Evolutionary conservation across 129 eudicot genomes (phyloP), one percentile per base, ranked within the genome.

Genomic region (Gnaphalium uliginosum): DNA sequence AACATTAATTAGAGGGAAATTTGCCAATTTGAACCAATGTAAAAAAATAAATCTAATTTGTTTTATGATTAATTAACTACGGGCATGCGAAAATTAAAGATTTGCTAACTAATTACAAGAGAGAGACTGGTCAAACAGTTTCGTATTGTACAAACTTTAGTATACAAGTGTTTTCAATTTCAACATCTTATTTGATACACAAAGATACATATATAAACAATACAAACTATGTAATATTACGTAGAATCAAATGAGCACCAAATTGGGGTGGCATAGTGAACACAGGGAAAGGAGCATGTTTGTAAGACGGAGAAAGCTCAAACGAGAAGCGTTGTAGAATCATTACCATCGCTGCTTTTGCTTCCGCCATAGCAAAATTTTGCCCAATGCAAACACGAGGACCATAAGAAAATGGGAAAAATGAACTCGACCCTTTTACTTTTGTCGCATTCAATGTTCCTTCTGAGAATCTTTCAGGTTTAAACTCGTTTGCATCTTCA

Each of bases 321-420:
- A 85, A 87, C 32, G 85, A 76, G 59, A 90, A 90, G 18, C 84
- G 84, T 54, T 39, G 79, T 11, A 90, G 78, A 51, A 90, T 73
- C 79, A 83, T 76, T 4, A 81, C 82, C 11, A 87, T 63, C 2
- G 84, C 81, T 59, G 85, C 27, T 87, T 83, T 87, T 0, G 90
- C 92, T 79, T 90, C 92, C 13, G 82, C 26, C 78, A 83, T 57
- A 0, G 96, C 92, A 69, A 85, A 83, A 46, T 90, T 90, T 65
- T 86, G 86, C 18, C 87, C 96, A 0, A 90, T 83, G 81, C 96
- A 90, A 18, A 81, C 73, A 11, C 92, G 76, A 9, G 92, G 96
- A 26, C 92, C 96, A 76, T 74, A 78, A 39, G 89, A 81, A 71
- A 90, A 90, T 0, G 96, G 86, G 30, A 90, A 68, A 59, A 79